Evolutionary conservation across 2,329 filamentous ascomycete genomes (phyloP).

Genomic region (Aspergillus neoniger): DNA sequence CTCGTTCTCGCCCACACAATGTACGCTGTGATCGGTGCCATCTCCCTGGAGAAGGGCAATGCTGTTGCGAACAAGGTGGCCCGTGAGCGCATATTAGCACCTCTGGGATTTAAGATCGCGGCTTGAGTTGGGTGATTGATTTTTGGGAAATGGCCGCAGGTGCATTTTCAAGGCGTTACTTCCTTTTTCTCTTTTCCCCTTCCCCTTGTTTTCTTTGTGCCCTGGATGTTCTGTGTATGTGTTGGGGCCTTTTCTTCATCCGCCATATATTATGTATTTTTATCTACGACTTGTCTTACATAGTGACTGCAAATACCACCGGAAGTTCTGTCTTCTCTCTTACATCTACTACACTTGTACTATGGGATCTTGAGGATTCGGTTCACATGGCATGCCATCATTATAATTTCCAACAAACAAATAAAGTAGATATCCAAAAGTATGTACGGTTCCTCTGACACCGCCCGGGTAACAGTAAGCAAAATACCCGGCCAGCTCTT

Average conservation of each 20-base stretch:
- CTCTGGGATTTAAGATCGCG: slow-evolving; percentile 43
- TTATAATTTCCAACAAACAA: slow-evolving; percentile 22
- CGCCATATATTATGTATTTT: slow-evolving; percentile 37
- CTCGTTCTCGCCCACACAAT: slow-evolving; percentile 75
- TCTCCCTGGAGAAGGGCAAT: slow-evolving; percentile 85
- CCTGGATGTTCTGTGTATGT: slow-evolving; percentile 26
- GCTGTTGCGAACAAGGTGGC: slow-evolving; percentile 73
- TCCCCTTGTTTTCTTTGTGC: slow-evolving; percentile 12
- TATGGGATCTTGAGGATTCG: neutral
- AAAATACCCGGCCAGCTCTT: slow-evolving; percentile 72
- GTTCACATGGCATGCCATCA: neutral
- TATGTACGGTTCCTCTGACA: slow-evolving; percentile 82
- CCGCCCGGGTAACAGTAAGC: slow-evolving; percentile 69
- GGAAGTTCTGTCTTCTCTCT: slow-evolving; percentile 10
- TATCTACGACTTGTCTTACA: slow-evolving; percentile 31
- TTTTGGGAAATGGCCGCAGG: slow-evolving; percentile 29
- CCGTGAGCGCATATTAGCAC: slow-evolving; percentile 71
- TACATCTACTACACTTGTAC: too few relatives aligned
- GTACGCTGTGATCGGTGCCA: slow-evolving; percentile 82
- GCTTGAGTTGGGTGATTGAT: slow-evolving; percentile 21
- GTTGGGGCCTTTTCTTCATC: slow-evolving; percentile 25
- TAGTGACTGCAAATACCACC: slow-evolving; percentile 29
- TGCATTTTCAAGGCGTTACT: slow-evolving; percentile 43
- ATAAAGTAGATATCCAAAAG: slow-evolving; percentile 15
- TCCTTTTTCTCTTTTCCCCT: slow-evolving; percentile 24